phyloP scores from a whole-genome alignment of 306 rosid genomes.

The Mucuna pruriens region DNA sequence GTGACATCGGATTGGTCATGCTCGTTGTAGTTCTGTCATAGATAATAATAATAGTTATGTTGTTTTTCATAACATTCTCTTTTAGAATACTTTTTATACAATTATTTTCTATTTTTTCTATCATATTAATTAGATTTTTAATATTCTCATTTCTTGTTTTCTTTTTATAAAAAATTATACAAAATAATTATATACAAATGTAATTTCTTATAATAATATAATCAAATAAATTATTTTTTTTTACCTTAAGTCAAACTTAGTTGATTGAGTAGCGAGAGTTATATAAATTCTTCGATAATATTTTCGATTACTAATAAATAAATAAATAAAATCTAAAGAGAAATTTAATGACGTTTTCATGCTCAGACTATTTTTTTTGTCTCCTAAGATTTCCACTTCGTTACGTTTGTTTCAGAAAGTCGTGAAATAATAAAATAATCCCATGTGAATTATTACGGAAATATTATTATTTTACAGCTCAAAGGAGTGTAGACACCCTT shows the following conservation, averaged over 20 bases:
- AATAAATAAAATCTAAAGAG: no score
- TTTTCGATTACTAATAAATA: no score
- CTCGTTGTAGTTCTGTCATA: no score
- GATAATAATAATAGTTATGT: no score
- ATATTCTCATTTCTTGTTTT: background rate
- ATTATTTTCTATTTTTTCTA: background rate
- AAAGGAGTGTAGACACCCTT: background rate
- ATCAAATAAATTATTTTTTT: no score
- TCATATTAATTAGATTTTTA: background rate
- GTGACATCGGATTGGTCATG: no score
- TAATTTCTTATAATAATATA: background rate
- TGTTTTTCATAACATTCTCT: no score
- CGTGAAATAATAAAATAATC: background rate
- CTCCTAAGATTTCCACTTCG: background rate
- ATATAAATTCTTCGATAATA: no score
- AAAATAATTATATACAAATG: background rate
- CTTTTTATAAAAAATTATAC: background rate
- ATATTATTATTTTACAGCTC: background rate
- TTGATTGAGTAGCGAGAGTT: no score
- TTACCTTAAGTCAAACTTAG: no score
- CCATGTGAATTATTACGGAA: background rate
- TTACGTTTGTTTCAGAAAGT: background rate
- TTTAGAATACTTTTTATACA: background rate
- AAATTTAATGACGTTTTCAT: constrained; percentile 20
- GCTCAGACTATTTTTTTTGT: background rate